A percentile compares a stretch with the other conserved stretches of the same genome.
Conservation (phyloP, 75 land plant genomes). For the Pinus albicaulis region DNA sequence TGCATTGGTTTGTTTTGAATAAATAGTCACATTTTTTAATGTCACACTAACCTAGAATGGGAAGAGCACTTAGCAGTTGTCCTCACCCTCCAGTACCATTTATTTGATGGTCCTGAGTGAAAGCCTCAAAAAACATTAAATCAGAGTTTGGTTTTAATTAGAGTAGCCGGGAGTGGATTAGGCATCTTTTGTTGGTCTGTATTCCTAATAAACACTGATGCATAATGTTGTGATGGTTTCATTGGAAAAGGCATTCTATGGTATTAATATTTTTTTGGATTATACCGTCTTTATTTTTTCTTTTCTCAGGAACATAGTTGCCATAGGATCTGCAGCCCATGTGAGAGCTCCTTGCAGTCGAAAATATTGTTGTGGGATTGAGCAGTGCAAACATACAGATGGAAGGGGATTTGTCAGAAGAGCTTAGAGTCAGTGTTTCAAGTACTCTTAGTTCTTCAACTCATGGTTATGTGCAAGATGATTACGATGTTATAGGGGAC, state of each 20-base stretch:
- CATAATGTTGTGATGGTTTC: neutral
- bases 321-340: neutral
- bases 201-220: neutral
- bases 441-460: slow-evolving; percentile 33
- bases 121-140: neutral
- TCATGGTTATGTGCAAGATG: slow-evolving; percentile 33
- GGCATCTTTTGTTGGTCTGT: neutral
- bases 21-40: neutral
- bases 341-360: neutral
- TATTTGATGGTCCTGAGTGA: neutral
- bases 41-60: neutral
- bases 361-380: slow-evolving; percentile 10
- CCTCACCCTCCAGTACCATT: neutral
- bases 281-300: neutral
- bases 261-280: neutral
- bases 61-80: neutral
- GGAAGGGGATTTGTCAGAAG: slow-evolving; percentile 11
- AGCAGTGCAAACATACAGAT: slow-evolving; percentile 11
- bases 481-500: slow-evolving; percentile 21
- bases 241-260: neutral
- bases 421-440: slow-evolving; percentile 26
- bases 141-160: neutral
- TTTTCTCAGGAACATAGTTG: neutral
- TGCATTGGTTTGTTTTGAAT: neutral
- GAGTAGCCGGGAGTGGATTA: neutral